Base-by-base conservation (phyloP, 1,139 yeast species). In the Protomyces arabidopsidicola region DNA sequence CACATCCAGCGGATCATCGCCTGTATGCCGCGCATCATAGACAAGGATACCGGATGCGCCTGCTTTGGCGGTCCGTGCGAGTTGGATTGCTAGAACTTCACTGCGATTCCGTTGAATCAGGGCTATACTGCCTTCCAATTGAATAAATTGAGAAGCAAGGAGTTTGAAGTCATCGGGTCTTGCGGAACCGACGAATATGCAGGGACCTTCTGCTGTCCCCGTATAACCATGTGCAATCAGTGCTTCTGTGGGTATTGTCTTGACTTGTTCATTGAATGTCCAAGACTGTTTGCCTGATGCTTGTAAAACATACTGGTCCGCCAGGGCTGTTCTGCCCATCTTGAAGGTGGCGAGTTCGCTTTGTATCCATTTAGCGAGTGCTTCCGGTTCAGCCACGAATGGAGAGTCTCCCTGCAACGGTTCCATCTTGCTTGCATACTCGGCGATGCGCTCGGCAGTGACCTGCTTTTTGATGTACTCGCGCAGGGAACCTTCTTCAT, bases 141-240 rank as follows among this genome's bases (percentile, higher is more conserved):
- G 68, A 1, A 81, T 66, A 4, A 82, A 74, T 0, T 76, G 72
- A 0, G 75, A 74, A 18, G 72, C 67, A 27, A 90, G 75, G 2
- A 68, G 68, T n/a, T 77, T 71, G 61, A 82, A 82, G 71, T 91
- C 98, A 2, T 76, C 74, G 2, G 73, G 73, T 0, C 83, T 75
- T 3, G 97, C 98, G 69, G 78, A 82, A 71, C 88, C 85, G 0
- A 83, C 85, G 72, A 84, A 88, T 0, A 85, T 71, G 1, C 84
- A 65, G 0, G 75, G 78, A 0, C 85, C 87, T 35, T 79, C 80
- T 0, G 83, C 81, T 22, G 80, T 81, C 0, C 87, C 89, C 16
- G 80, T 78, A 24, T 79, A 79, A 0, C 62, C 52, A 27, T 58
- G 62, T 31, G 62, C 53, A 16, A 58, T 51, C 34, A 52, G 52